Base-by-base conservation (phyloP, 139 green algal genomes). In the Picochlorum sp. region DNA sequence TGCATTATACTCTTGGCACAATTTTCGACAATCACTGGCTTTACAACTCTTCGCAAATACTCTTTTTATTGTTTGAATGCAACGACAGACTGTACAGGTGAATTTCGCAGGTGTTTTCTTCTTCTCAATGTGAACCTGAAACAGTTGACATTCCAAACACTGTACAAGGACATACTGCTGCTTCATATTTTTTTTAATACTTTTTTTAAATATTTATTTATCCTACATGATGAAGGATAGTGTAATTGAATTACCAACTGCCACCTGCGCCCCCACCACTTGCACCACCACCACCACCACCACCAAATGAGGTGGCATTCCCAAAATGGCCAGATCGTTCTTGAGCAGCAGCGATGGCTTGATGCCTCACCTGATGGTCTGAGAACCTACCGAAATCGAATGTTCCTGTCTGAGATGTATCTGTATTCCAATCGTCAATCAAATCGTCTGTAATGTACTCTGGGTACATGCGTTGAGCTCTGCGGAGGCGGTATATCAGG, bases 281-380 rank as follows among this genome's bases (percentile, higher is more conserved):
- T 28, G 24, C 65, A 41, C 77, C 77, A 26, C 69, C 71, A 15
- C 77, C 66, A 50, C 75, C 75, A 54, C 76, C 76, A 49, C 76
- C 76, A 11, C 76, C 76, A 58, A 80, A 83, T 8, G 49, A 50
- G 0, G 23, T 5, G 2, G 44, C 7, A 38, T 63, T 54, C 13
- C 76, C 76, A 21, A 37, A 45, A 14, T 49, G 32, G n/a, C 76
- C 76, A 6, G 10, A n/a, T 15, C 37, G 52, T 7, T 34, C 2
- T n/a, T 71, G 38, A 54, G 74, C 68, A 18, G 61, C 30, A 8
- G 54, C 34, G 0, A 71, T 58, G 3, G 52, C 77, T 2, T 77
- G 78, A 63, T 85, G 65, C 4, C 44, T 64, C 15, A 85, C 63
- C 69, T 80, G 72, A 63, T 84, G 84, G 3, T 76, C 57, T 8